These are phyloP conservation scores for Triticum monococcum DNA, from an alignment of 176 grass and related monocot genomes.

Conservation along the genomic window DNA sequence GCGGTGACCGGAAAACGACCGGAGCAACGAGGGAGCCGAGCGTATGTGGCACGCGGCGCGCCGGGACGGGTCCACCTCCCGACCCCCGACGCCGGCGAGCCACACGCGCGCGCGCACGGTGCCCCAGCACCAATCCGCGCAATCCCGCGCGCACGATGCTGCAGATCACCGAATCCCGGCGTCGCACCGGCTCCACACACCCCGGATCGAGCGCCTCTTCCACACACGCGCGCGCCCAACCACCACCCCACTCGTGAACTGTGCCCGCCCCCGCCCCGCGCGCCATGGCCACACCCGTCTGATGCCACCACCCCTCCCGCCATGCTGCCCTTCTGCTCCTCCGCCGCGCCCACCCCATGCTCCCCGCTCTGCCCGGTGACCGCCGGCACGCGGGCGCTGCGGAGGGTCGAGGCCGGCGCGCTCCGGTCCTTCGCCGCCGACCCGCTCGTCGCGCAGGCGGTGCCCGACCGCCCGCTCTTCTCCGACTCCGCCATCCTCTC, in stretches of 20 bases:
- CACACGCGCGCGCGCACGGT: conserved; percentile 24
- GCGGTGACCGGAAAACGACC: too few species aligned
- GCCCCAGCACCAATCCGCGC: conserved; percentile 31
- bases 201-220: conserved; percentile 35
- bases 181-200: conserved; percentile 46
- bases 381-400: conserved; percentile 45
- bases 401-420: conserved; percentile 47
- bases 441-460: conserved; percentile 55
- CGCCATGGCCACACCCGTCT: conserved; percentile 25
- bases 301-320: conserved; percentile 24
- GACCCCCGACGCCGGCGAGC: conserved; percentile 23
- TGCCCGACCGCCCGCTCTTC: conserved; percentile 49
- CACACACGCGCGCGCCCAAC: not conserved
- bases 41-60: too few species aligned
- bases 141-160: conserved; percentile 17
- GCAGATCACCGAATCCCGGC: conserved; percentile 24
- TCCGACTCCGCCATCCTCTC: conserved; percentile 80
- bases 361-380: conserved; percentile 47
- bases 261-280: not conserved
- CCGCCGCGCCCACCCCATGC: conserved; percentile 52
- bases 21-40: too few species aligned
- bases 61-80: conserved; percentile 2
- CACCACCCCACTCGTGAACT: conserved; percentile 9
- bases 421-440: conserved; percentile 53
- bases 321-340: conserved; percentile 73